A percentile compares a stretch with the other conserved stretches of the same genome.
Evolutionary conservation across 768 basidiomycete genomes (phyloP).

Genomic region (Dictyophora rubrovolvata): DNA sequence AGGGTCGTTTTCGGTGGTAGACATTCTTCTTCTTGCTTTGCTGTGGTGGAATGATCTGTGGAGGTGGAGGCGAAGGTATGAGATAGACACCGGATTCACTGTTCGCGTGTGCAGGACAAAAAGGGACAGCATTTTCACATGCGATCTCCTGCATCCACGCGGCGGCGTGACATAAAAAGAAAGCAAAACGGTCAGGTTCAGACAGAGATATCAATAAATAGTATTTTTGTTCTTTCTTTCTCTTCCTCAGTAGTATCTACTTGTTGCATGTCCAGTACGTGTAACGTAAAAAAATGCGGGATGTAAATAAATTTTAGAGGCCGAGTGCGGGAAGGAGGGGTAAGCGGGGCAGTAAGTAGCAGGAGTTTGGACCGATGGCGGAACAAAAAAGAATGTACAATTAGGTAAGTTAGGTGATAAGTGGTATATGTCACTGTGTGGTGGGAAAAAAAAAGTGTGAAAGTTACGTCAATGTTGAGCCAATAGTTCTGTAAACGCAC

Average conservation of each 20-base stretch:
- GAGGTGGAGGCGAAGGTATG: not conserved
- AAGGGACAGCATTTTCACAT: not conserved
- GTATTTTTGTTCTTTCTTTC: not conserved
- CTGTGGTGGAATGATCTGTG: not conserved
- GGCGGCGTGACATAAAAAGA: not conserved
- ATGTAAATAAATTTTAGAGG: conserved; percentile 7
- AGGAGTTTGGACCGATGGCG: not conserved
- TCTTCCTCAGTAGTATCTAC: not conserved
- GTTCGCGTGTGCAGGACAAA: not conserved
- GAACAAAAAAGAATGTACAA: conserved; percentile 5
- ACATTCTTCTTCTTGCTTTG: not conserved
- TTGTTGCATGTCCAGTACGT: conserved; percentile 8
- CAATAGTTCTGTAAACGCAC: conserved; percentile 33
- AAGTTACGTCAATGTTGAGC: not conserved
- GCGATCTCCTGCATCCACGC: not conserved
- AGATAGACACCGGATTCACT: not conserved
- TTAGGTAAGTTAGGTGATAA: conserved; percentile 1
- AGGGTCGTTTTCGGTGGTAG: not conserved
- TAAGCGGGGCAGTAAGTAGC: not conserved
- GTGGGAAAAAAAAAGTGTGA: not conserved
- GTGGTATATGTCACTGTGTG: conserved; percentile 6
- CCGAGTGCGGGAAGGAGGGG: conserved; percentile 1
- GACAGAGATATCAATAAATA: not conserved
- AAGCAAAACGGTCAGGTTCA: not conserved
- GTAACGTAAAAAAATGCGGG: not conserved